phyloP scores from a whole-genome alignment of 192 early-diverging fungal species.

The Backusella sp. region DNA sequence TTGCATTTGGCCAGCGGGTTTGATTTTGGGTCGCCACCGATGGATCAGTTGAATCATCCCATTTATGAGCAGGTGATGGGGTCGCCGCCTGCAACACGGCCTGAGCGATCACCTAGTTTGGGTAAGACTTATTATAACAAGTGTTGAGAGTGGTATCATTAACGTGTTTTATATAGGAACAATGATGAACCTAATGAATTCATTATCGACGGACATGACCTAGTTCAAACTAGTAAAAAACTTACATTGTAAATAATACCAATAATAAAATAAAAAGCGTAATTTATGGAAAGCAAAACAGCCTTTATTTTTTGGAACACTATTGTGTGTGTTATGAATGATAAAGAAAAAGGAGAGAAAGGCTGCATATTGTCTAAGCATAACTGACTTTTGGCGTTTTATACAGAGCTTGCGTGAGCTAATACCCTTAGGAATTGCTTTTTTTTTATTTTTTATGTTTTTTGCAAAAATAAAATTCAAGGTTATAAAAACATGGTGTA shows the following conservation, averaged over 20 bases:
- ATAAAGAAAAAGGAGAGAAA: too few relatives aligned
- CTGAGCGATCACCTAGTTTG: not conserved
- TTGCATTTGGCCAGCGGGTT: not conserved
- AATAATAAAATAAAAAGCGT: too few relatives aligned
- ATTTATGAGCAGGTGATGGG: conserved; percentile 18
- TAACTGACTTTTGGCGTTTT: too few relatives aligned
- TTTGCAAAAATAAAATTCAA: too few relatives aligned
- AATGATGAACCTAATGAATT: conserved; percentile 13
- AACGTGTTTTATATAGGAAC: not conserved
- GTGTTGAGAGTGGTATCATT: too few relatives aligned
- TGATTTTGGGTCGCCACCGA: not conserved
- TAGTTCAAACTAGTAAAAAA: not conserved
- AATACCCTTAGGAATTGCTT: too few relatives aligned
- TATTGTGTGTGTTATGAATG: too few relatives aligned
- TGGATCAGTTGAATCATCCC: not conserved
- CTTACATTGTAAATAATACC: not conserved
- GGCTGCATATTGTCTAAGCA: too few relatives aligned
- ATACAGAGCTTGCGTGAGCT: too few relatives aligned
- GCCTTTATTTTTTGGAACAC: too few relatives aligned
- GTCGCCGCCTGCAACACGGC: not conserved
- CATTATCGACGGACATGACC: not conserved
- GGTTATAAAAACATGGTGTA: not conserved
- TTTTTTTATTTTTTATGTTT: too few relatives aligned
- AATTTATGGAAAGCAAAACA: too few relatives aligned
- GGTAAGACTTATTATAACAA: not conserved